A percentile compares a stretch with the other conserved stretches of the same genome.
These are phyloP conservation scores for Kodamaea neixiangensis DNA, from an alignment of 805 yeast genomes.

Conservation along the genomic window DNA sequence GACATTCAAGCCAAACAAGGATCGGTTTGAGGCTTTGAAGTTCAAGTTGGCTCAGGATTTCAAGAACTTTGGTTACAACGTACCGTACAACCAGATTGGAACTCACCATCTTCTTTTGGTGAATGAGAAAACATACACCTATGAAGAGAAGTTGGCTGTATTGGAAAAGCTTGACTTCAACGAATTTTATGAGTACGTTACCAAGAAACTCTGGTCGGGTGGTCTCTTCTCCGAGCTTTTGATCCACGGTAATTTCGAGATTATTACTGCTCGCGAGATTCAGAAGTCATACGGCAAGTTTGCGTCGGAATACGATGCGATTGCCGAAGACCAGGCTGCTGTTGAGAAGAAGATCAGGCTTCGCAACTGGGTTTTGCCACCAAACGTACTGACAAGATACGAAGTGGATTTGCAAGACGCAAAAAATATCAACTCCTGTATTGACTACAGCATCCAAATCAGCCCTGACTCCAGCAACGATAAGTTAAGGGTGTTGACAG, in stretches of 20 bases:
- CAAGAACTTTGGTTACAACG: constrained; percentile 68
- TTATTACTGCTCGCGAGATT: constrained; percentile 55
- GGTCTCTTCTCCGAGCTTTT: constrained; percentile 72
- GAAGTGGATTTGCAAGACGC: constrained; percentile 59
- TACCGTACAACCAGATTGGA: constrained; percentile 79
- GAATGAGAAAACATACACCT: constrained; percentile 71
- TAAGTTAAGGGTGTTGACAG: constrained; percentile 51
- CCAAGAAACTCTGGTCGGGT: constrained; percentile 45
- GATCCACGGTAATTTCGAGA: constrained; percentile 68
- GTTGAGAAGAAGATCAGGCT: constrained; percentile 15
- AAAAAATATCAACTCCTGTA: constrained; percentile 78
- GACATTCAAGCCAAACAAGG: constrained; percentile 49
- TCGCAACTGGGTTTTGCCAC: constrained; percentile 45
- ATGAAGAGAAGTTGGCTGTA: constrained; percentile 59
- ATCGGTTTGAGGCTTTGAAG: constrained; percentile 66
- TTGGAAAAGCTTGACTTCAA: constrained; percentile 45
- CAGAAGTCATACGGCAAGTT: constrained; percentile 37
- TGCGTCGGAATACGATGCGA: neutral
- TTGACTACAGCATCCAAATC: constrained; percentile 74
- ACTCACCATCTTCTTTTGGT: constrained; percentile 60
- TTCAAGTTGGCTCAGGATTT: constrained; percentile 63
- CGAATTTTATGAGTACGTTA: constrained; percentile 52
- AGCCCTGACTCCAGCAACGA: constrained; percentile 37
- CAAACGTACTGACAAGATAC: constrained; percentile 43
- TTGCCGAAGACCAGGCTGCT: neutral